Evolutionary conservation across 2,329 filamentous ascomycete species (phyloP), one percentile per base, ranked within the genome.

Genomic region (Davidsoniella neocaledoniae): DNA sequence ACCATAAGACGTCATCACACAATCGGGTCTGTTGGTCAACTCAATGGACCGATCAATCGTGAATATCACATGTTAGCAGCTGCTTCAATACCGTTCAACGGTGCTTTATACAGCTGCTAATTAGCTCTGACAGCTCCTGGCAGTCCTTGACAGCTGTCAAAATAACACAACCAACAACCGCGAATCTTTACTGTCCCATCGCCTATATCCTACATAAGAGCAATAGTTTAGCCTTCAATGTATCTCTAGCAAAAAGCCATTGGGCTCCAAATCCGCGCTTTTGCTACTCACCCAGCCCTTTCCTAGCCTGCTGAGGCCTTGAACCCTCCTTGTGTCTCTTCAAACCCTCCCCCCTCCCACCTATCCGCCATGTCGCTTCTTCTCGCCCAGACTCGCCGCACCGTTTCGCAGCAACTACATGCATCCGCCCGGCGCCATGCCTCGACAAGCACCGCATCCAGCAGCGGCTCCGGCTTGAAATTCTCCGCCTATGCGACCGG

Each of bases 401-500:
- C 51, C 49, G 26, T 49, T 40, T 29, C 21, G 21, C 42, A 44
- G 26, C 50, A 48, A 12, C 33, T 48, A 33, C 26, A 41, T 21
- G 46, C 56, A 54, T 26, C 54, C 55, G 52, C 58, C 46, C 58
- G 59, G 52, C 63, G 63, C 23, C 56, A 61, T 55, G 60, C 59
- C 43, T 66, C 65, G 9, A 54, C 55, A 16, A 41, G 55, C 14
- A 57, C 64, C 16, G 57, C 58, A 16, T 53, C 59, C 42, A 54
- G 56, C 25, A 53, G 59, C 36, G 62, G 63, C 26, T 49, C 43
- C 39, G 57, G 60, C 25, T 51, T 62, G 44, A 69, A 66, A 54
- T 59, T 62, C 7, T 53, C 66, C 21, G 54, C 70, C 19, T 68
- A 68, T 53, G 60, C 67, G 44, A 61, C 66, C 26, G 63, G 65